Conservation (phyloP, 768 basidiomycete genomes). For the Suillus luteus region DNA sequence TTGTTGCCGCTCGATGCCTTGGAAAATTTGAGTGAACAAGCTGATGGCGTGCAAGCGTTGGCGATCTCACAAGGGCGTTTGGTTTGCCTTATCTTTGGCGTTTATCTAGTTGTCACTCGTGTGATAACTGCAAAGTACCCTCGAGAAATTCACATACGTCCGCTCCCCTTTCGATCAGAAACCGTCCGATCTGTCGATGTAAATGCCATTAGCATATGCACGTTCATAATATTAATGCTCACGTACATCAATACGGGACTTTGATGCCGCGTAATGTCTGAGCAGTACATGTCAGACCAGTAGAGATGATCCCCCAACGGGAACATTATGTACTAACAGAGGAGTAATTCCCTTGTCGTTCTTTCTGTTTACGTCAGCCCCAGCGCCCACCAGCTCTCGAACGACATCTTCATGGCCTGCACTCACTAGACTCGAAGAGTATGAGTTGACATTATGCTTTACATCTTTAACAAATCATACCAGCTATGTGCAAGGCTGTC, state of each 20-base stretch:
- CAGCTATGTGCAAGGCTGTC: conserved; percentile 81
- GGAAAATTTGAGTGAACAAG: conserved; percentile 11
- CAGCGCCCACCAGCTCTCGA: conserved; percentile 76
- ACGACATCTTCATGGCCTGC: conserved; percentile 79
- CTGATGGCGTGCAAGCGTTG: neutral
- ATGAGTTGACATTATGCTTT: neutral
- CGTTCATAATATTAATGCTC: conserved; percentile 31
- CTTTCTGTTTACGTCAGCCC: conserved; percentile 76
- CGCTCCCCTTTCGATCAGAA: conserved; percentile 84
- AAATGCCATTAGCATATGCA: conserved; percentile 28
- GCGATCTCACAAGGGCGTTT: conserved; percentile 76
- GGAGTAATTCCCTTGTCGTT: conserved; percentile 86
- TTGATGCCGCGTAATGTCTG: conserved; percentile 93
- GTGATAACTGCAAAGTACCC: conserved; percentile 33
- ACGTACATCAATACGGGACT: conserved; percentile 77
- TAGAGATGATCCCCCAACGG: neutral
- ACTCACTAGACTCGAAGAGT: conserved; percentile 53
- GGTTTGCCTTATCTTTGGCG: conserved; percentile 90
- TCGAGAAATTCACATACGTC: conserved; percentile 64
- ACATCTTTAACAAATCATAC: conserved; percentile 36
- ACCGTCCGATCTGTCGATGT: conserved; percentile 74
- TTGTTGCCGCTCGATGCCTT: conserved; percentile 95
- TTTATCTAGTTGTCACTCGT: conserved; percentile 68
- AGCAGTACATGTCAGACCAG: conserved; percentile 2
- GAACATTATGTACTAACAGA: conserved; percentile 52